Evolutionary conservation across 768 basidiomycete species (phyloP), one percentile per base, ranked within the genome.

Genomic region (Sporobolomyces phaffii): DNA sequence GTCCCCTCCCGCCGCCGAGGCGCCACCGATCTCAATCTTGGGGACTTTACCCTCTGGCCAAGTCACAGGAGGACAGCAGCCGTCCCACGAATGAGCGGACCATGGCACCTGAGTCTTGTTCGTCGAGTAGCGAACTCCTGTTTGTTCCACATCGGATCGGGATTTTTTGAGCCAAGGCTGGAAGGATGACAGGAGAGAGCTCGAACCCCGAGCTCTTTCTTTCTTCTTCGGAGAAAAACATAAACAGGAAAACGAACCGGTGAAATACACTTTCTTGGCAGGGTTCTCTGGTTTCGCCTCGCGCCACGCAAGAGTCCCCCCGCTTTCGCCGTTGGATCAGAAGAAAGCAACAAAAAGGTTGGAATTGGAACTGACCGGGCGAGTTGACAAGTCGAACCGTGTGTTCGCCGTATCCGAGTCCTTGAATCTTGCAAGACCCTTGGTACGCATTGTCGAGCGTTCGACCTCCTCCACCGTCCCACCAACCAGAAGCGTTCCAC

Each of bases 181-280:
- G n/a, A n/a, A n/a, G n/a, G n/a, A n/a, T n/a, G n/a, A n/a, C n/a
- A n/a, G n/a, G n/a, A n/a, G n/a, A n/a, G n/a, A n/a, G n/a, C n/a
- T n/a, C n/a, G n/a, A n/a, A n/a, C n/a, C n/a, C n/a, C n/a, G n/a
- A n/a, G n/a, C n/a, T n/a, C n/a, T n/a, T n/a, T n/a, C n/a, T n/a
- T n/a, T n/a, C n/a, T n/a, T n/a, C n/a, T n/a, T n/a, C n/a, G n/a
- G n/a, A n/a, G n/a, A n/a, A n/a, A n/a, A n/a, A n/a, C n/a, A n/a
- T n/a, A n/a, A n/a, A n/a, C n/a, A n/a, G n/a, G n/a, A n/a, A n/a
- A n/a, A 48, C 51, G 18, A 0, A 52, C 63, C 64, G 18, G 65
- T 67, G 36, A 67, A 67, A 41, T 62, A 67, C 31, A 62, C 28
- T 26, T 52, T 57, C 5, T 51, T 45, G 20, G 65, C 54, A 5